Conservation (phyloP, 768 basidiomycete genomes). For the Mycena rosella region DNA sequence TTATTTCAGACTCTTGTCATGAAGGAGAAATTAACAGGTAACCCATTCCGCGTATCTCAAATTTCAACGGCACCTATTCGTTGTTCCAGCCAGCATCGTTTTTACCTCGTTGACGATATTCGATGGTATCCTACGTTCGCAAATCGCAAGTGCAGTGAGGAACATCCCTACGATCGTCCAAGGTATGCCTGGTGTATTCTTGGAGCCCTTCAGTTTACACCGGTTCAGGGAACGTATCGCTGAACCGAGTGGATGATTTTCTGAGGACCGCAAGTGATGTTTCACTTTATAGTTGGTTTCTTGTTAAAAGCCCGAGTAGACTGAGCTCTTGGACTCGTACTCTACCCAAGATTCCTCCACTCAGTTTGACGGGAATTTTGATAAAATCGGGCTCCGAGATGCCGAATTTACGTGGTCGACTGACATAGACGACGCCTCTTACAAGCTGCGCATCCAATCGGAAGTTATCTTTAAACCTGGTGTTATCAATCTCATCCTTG, state of each 20-base stretch:
- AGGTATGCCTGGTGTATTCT: slow-evolving; percentile 4
- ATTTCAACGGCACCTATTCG: slow-evolving; percentile 4
- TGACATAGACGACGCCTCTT: slow-evolving; percentile 41
- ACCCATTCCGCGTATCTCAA: background rate
- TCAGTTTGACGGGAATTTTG: background rate
- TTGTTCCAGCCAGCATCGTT: slow-evolving; percentile 37
- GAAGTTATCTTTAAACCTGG: slow-evolving; percentile 59
- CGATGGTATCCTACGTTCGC: slow-evolving; percentile 49
- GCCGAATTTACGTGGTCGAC: slow-evolving; percentile 57
- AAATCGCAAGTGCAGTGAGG: slow-evolving; percentile 48
- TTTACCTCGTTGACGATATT: slow-evolving; percentile 38
- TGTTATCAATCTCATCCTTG: slow-evolving; percentile 57
- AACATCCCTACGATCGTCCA: slow-evolving; percentile 45
- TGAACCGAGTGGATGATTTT: slow-evolving; percentile 64
- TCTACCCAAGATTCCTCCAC: slow-evolving; percentile 11
- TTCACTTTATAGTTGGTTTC: background rate
- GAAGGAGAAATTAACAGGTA: slow-evolving; percentile 35
- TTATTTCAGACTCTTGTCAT: slow-evolving; percentile 20
- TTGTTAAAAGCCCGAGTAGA: slow-evolving; percentile 36
- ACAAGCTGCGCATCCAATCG: slow-evolving; percentile 51
- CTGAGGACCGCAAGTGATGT: slow-evolving; percentile 48
- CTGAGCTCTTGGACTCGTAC: slow-evolving; percentile 50
- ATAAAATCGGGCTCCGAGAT: slow-evolving; percentile 52
- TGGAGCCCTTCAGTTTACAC: too few relatives aligned
- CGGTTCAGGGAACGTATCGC: slow-evolving; percentile 52